Evolutionary conservation across 352 stramenopile genomes (phyloP).

Genomic region (Globisporangium iwayamae): DNA sequence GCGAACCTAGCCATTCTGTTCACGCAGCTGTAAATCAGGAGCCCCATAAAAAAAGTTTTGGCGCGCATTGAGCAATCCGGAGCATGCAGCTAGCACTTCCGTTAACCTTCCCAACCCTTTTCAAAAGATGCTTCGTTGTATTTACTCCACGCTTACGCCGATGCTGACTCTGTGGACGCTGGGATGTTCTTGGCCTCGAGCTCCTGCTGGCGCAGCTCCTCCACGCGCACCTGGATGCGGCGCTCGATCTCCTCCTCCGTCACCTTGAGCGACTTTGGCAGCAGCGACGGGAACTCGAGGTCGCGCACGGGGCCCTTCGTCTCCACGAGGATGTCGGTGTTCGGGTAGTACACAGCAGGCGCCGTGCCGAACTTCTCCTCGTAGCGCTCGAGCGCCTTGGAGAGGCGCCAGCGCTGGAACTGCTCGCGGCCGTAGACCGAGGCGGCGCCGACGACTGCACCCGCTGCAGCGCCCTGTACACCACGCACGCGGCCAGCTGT

Average conservation of each 20-base stretch:
- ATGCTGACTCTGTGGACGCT: neutral
- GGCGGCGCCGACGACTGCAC: conserved; percentile 52
- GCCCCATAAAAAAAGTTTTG: no score
- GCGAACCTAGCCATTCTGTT: neutral
- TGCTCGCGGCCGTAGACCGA: conserved; percentile 63
- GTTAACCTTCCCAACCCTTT: no score
- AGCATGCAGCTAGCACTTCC: no score
- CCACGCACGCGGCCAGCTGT: conserved; percentile 62
- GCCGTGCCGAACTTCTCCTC: conserved; percentile 73
- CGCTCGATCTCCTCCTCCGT: conserved; percentile 76
- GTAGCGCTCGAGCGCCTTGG: conserved; percentile 74
- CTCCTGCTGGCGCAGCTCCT: conserved; percentile 49
- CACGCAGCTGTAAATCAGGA: conserved; percentile 9
- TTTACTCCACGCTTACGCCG: neutral
- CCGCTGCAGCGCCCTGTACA: conserved; percentile 61
- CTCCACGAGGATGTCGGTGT: conserved; percentile 56
- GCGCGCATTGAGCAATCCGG: no score
- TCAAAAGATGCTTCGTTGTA: no score
- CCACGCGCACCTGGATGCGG: conserved; percentile 67
- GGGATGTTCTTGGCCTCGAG: neutral
- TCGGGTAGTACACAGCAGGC: conserved; percentile 59
- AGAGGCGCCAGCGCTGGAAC: conserved; percentile 74
- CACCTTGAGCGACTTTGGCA: conserved; percentile 67
- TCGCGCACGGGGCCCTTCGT: conserved; percentile 49
- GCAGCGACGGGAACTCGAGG: conserved; percentile 66